phyloP scores from a whole-genome alignment of 805 yeast species.

The Candida quercuum region DNA sequence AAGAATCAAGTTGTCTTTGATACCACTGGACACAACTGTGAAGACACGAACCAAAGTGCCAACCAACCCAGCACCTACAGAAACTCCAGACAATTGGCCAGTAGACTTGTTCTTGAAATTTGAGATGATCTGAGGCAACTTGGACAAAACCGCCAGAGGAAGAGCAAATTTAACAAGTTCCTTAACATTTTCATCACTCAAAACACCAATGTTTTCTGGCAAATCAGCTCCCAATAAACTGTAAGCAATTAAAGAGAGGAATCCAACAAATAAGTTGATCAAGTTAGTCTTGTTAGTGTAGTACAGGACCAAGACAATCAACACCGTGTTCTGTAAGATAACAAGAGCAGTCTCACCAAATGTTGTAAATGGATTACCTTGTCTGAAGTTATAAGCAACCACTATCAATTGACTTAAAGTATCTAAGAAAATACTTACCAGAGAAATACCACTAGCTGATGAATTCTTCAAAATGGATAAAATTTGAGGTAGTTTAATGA shows the following conservation, averaged over 20 bases:
- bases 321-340: constrained; percentile 29
- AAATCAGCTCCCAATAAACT: constrained; percentile 15
- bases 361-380: constrained; percentile 29
- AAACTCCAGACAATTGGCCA: constrained; percentile 33
- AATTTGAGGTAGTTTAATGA: constrained; percentile 38
- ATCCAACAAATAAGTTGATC: constrained; percentile 15
- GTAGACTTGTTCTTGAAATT: constrained; percentile 35
- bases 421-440: constrained; percentile 28
- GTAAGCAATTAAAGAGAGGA: constrained; percentile 14
- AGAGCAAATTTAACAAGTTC: constrained; percentile 28
- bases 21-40: constrained; percentile 31
- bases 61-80: constrained; percentile 31
- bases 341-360: constrained; percentile 35
- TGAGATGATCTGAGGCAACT: constrained; percentile 36
- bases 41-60: constrained; percentile 35
- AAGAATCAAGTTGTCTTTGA: constrained; percentile 29
- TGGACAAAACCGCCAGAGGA: constrained; percentile 30
- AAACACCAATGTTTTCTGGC: constrained; percentile 15
- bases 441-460: constrained; percentile 32
- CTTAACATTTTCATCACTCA: constrained; percentile 17
- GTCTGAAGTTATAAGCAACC: constrained; percentile 31
- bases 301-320: constrained; percentile 25
- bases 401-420: constrained; percentile 28
- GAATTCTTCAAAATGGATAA: constrained; percentile 25
- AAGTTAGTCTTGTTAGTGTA: constrained; percentile 10